Conservation (phyloP, 306 rosid genomes). For the Begonia loranthoides region DNA sequence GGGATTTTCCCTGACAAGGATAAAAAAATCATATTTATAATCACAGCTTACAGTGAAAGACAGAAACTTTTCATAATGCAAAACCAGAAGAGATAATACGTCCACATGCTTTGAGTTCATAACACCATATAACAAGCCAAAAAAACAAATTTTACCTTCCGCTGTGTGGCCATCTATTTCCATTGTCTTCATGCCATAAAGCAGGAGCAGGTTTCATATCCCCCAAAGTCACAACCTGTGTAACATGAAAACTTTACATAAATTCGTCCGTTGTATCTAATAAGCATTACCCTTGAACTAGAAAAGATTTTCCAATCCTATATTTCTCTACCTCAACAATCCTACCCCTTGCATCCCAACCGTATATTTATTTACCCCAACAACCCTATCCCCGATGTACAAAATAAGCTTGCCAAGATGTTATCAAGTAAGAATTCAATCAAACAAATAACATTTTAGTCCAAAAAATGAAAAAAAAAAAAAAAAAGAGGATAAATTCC, state of each 20-base stretch:
- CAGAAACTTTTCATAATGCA: not conserved
- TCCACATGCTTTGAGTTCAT: not conserved
- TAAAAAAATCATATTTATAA: conserved; percentile 1
- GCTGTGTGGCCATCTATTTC: conserved; percentile 32
- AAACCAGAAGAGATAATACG: not conserved
- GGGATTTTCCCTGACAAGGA: conserved; percentile 41
- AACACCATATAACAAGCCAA: not conserved
- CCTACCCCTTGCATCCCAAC: too few relatives aligned
- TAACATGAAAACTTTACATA: conserved; percentile 1
- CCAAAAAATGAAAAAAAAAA: too few relatives aligned
- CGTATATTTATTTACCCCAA: too few relatives aligned
- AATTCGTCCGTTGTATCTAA: not conserved
- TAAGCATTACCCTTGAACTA: not conserved
- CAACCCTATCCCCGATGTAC: too few relatives aligned
- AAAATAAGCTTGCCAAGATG: too few relatives aligned
- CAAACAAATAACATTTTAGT: too few relatives aligned
- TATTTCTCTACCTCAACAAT: too few relatives aligned
- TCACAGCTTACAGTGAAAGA: not conserved
- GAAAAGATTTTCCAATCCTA: not conserved
- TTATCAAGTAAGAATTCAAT: too few relatives aligned
- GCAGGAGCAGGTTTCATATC: conserved; percentile 69
- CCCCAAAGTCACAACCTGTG: conserved; percentile 47
- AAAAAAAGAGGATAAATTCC: not conserved
- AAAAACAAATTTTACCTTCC: conserved; percentile 26
- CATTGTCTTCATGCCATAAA: conserved; percentile 86